Conservation (phyloP, 164 flowering plant species). For the Magnolia sinica region DNA sequence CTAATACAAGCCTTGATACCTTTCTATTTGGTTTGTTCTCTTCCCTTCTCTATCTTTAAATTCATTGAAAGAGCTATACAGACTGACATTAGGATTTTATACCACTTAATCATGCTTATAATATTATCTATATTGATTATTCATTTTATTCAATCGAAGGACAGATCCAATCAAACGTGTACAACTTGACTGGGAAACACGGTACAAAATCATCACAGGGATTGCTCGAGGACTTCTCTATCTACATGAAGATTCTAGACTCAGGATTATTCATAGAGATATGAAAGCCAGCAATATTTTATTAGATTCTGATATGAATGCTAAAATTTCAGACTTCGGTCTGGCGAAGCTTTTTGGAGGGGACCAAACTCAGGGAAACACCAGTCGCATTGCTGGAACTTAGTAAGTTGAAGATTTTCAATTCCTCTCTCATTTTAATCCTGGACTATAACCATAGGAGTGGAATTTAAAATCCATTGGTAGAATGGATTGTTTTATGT, state of each 20-base stretch:
- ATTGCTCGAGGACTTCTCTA: slow-evolving; percentile 55
- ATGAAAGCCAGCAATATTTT: slow-evolving; percentile 53
- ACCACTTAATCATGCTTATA: not conserved
- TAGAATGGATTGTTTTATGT: too few species aligned
- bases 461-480: too few species aligned
- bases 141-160: not conserved
- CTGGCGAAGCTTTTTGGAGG: slow-evolving; percentile 35
- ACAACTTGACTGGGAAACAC: slow-evolving; percentile 19
- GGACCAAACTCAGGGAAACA: slow-evolving; percentile 21
- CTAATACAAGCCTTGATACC: slow-evolving; percentile 62
- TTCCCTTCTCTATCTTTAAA: not conserved
- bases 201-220: slow-evolving; percentile 30
- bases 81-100: not conserved
- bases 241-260: slow-evolving; percentile 55
- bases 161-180: not conserved
- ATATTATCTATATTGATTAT: not conserved
- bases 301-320: slow-evolving; percentile 37
- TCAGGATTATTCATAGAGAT: slow-evolving; percentile 50
- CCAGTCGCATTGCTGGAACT: slow-evolving; percentile 30
- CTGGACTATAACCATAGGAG: too few species aligned
- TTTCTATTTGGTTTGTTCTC: slow-evolving; percentile 44
- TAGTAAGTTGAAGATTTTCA: slow-evolving; percentile 18
- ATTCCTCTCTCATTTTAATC: not conserved
- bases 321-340: slow-evolving; percentile 52
- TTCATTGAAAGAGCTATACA: not conserved